phyloP scores from a whole-genome alignment of 805 yeast genomes.

The Metschnikowia kofuensis region DNA sequence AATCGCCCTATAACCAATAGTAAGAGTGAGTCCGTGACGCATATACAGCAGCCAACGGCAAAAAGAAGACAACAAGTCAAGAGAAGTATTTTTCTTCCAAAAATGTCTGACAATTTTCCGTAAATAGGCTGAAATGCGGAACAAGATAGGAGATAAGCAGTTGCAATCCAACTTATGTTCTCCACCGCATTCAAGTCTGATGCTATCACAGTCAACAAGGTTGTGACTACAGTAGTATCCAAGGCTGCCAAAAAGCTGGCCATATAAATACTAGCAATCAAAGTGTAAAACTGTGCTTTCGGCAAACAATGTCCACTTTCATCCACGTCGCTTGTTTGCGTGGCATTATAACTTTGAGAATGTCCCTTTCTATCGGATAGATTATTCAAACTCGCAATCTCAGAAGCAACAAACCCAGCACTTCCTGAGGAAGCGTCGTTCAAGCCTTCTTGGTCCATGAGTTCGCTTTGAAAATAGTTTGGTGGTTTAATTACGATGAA shows the following conservation, averaged over 20 bases:
- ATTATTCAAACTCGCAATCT: too few relatives aligned
- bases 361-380: too few relatives aligned
- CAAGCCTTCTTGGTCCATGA: too few relatives aligned
- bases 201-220: constrained; percentile 62
- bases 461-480: too few relatives aligned
- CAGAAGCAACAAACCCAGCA: too few relatives aligned
- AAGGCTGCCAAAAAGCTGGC: constrained; percentile 58
- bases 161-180: constrained; percentile 70
- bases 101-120: constrained; percentile 70
- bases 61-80: constrained; percentile 54
- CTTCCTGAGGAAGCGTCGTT: too few relatives aligned
- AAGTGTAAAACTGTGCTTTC: constrained; percentile 25
- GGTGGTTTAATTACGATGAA: too few relatives aligned
- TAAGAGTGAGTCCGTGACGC: constrained; percentile 49
- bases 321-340: neutral
- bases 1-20: constrained; percentile 59
- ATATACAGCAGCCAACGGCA: constrained; percentile 52
- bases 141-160: constrained; percentile 63
- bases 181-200: constrained; percentile 65
- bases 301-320: constrained; percentile 24
- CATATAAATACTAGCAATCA: constrained; percentile 32
- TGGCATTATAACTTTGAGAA: too few relatives aligned
- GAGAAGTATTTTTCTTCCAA: constrained; percentile 58
- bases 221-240: constrained; percentile 67
- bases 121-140: constrained; percentile 73